Conservation (phyloP, 148 eudicot genomes). For the Rhododendron vialii region DNA sequence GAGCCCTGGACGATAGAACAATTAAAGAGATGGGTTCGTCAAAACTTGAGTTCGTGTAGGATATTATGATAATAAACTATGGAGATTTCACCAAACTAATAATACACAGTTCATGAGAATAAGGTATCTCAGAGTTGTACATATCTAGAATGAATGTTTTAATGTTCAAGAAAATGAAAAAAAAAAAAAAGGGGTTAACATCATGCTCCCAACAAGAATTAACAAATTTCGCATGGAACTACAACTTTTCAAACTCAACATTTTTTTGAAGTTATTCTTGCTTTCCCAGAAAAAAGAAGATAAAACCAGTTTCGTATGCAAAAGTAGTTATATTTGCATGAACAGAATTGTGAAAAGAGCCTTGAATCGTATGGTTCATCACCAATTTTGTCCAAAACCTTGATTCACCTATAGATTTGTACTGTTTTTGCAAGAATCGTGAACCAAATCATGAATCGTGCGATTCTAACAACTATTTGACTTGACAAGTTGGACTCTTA, state of each 20-base stretch:
- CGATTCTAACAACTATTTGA: background rate
- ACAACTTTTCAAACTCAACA: background rate
- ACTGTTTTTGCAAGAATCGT: background rate
- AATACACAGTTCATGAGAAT: background rate
- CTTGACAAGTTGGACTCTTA: background rate
- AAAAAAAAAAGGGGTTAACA: background rate
- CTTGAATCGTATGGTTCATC: background rate
- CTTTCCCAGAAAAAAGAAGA: background rate
- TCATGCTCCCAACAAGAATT: background rate
- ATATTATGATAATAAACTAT: no score
- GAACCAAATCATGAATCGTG: no score
- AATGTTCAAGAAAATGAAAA: background rate
- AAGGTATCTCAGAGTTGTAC: background rate
- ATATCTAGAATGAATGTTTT: background rate
- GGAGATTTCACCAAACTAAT: background rate
- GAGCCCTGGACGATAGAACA: background rate
- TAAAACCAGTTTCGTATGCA: background rate
- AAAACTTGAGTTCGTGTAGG: background rate
- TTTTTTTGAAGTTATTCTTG: background rate
- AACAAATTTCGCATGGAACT: background rate
- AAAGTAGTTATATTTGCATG: background rate
- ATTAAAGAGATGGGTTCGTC: background rate
- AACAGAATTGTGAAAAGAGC: background rate
- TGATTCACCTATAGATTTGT: background rate
- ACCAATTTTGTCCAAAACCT: background rate